Evolutionary conservation across 208 protist genomes (phyloP), one percentile per base, ranked within the genome.

Genomic region (Leishmania tropica): DNA sequence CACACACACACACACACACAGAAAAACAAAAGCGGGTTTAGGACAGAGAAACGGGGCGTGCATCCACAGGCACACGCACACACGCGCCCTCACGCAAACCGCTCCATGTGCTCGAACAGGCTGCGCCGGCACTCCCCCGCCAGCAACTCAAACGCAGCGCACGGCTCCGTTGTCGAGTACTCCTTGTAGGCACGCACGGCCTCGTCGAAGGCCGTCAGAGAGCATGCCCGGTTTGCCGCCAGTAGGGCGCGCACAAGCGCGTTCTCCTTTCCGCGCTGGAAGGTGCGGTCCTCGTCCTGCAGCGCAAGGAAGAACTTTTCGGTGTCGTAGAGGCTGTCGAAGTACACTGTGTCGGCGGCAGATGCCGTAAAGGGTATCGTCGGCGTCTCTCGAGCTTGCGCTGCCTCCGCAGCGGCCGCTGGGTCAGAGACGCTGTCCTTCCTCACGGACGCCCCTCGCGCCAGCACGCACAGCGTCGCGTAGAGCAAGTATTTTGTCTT

Each of bases 241-340:
- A 96, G 85, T 28, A 95, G 35, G 2, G 62, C 56, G 35, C 87
- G 87, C 56, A 95, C 84, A 15, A 96, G 84, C 71, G 81, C 74
- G 71, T 94, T 86, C 79, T 95, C 91, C 83, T 95, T 96, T 1
- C 93, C 93, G n/a, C 88, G 88, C 78, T 95, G 91, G 19, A 94
- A 89, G 42, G 87, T 77, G 47, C 72, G 83, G 67, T 96, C 93
- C 71, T 93, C 88, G 67, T 91, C 88, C 83, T 96, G 93, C 47
- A 93, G 81, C 35, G 54, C 78, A 37, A 90, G 83, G 77, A 96
- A 96, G 17, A 84, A 78, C 83, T 93, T 95, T 53, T 85, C 84
- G 56, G 87, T 85, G 67, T 86, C 75, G 86, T 96, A 92, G 51
- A 96, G 87, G 53, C 89, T 78, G 68, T 96, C 92, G 79, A 96